A percentile compares a stretch with the other conserved stretches of the same genome.
Conservation (phyloP, 495 filamentous ascomycete genomes). For the Trichoderma gamsii region DNA sequence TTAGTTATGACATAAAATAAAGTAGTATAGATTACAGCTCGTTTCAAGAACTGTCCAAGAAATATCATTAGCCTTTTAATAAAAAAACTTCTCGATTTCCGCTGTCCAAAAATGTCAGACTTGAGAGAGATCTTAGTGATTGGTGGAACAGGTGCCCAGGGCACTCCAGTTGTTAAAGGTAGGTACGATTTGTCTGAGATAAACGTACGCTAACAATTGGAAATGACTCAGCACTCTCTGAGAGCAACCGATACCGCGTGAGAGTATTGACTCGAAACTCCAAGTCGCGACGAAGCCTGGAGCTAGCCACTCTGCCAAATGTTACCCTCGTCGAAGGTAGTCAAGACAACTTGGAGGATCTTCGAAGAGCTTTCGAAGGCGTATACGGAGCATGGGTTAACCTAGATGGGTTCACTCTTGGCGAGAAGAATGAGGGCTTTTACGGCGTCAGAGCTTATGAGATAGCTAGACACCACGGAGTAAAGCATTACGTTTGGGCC, state of each 20-base stretch:
- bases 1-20: too few relatives aligned
- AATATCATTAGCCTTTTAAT: too few relatives aligned
- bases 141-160: neutral
- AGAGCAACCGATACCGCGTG: neutral
- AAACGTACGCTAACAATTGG: neutral
- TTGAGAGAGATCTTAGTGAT: neutral
- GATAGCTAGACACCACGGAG: constrained; percentile 28
- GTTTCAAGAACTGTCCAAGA: too few relatives aligned
- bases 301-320: constrained; percentile 25
- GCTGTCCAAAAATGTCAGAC: neutral
- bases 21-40: too few relatives aligned
- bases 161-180: neutral
- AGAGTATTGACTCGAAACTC: neutral
- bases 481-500: constrained; percentile 36
- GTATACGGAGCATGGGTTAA: constrained; percentile 36
- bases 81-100: neutral
- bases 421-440: constrained; percentile 35
- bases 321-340: constrained; percentile 29
- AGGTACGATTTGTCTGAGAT: neutral
- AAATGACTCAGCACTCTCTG: neutral
- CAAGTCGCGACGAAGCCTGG: constrained; percentile 20
- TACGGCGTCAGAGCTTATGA: constrained; percentile 39
- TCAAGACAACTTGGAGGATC: constrained; percentile 29
- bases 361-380: constrained; percentile 29
- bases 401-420: constrained; percentile 32